Evolutionary conservation across 2,329 filamentous ascomycete species (phyloP).

Genomic region (Thermothelomyces thermophilus): DNA sequence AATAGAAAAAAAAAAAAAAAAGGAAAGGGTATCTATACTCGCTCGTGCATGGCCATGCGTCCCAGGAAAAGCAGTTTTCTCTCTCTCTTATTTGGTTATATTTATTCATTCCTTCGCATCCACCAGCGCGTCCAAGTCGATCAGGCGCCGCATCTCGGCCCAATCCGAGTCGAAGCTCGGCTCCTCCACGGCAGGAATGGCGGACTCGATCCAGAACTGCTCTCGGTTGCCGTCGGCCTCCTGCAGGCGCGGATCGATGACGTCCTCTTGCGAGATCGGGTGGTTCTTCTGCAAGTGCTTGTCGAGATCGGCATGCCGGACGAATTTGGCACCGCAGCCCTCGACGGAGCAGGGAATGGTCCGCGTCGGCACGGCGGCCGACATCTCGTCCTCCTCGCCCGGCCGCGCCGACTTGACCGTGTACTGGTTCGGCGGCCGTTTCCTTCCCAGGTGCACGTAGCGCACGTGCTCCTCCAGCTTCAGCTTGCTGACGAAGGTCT

Average conservation of each 20-base stretch:
- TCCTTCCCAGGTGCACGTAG: slow-evolving; percentile 66
- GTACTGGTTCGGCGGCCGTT: slow-evolving; percentile 34
- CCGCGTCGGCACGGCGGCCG: slow-evolving; percentile 34
- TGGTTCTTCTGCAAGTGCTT: slow-evolving; percentile 37
- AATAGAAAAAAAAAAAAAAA: too few species aligned
- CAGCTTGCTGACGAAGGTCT: slow-evolving; percentile 68
- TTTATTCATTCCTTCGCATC: slow-evolving; percentile 6
- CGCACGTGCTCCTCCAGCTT: slow-evolving; percentile 79
- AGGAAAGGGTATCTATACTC: slow-evolving; percentile 13
- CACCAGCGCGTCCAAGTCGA: slow-evolving; percentile 18
- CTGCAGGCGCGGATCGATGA: slow-evolving; percentile 15
- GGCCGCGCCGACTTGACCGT: slow-evolving; percentile 31
- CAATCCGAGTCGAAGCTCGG: slow-evolving; percentile 20
- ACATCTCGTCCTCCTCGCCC: slow-evolving; percentile 31
- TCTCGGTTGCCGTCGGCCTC: neutral
- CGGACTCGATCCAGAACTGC: slow-evolving; percentile 13
- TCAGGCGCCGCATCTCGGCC: slow-evolving; percentile 22
- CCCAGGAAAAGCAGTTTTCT: neutral
- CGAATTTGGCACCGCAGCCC: slow-evolving; percentile 42
- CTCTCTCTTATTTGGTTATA: neutral
- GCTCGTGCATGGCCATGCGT: neutral
- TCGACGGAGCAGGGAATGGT: slow-evolving; percentile 37
- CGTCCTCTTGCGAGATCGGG: neutral
- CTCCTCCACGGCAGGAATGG: neutral
- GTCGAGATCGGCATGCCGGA: slow-evolving; percentile 45